phyloP scores from a whole-genome alignment of 1,284 basidiomycete species.

The Rugosomyces carneus region DNA sequence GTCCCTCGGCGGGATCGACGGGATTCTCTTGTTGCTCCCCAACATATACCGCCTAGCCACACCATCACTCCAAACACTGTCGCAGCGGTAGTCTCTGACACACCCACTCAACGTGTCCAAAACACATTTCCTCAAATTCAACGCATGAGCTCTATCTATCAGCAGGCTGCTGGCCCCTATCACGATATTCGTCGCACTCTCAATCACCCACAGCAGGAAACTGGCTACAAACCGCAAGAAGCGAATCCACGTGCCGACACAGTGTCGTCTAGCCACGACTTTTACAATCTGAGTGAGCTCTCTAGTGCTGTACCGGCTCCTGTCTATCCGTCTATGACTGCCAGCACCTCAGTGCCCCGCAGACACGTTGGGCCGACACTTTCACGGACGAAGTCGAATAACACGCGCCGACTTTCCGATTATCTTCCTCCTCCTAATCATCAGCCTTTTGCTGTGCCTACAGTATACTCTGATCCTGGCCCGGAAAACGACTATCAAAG shows the following conservation, averaged over 20 bases:
- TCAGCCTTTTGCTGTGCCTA: conserved; percentile 2
- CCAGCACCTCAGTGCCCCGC: not conserved
- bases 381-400: not conserved
- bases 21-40: conserved; percentile 3
- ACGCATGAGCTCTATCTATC: not conserved
- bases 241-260: not conserved
- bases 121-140: not conserved
- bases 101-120: not conserved
- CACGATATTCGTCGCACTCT: not conserved
- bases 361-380: not conserved
- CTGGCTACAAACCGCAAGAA: not conserved
- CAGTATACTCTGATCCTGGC: conserved; percentile 7
- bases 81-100: not conserved
- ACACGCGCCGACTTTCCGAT: not conserved
- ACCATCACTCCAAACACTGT: not conserved
- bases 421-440: not conserved
- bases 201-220: not conserved
- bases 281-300: not conserved
- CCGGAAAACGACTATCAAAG: conserved; percentile 1
- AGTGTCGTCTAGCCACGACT: not conserved
- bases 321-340: not conserved
- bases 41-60: not conserved
- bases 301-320: not conserved
- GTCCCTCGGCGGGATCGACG: conserved; percentile 2
- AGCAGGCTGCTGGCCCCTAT: not conserved